phyloP scores from a whole-genome alignment of 2,329 filamentous ascomycete genomes.

The Raffaelea albimanens region DNA sequence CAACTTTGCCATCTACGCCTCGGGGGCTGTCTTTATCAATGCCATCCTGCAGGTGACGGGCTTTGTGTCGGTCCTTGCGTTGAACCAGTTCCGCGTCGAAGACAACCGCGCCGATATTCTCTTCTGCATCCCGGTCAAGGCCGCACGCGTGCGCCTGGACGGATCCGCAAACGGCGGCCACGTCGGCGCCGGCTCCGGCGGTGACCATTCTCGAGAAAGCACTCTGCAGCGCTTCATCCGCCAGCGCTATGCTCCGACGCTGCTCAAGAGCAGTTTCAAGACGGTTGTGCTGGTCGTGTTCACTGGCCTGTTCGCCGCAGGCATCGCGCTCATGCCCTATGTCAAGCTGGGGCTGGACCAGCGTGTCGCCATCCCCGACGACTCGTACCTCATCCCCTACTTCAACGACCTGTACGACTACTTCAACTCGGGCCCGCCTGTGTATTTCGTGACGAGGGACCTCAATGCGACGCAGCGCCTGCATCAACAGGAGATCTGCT shows the following conservation, averaged over 20 bases:
- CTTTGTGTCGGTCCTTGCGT: slow-evolving; percentile 83
- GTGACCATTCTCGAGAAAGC: slow-evolving; percentile 76
- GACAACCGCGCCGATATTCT: slow-evolving; percentile 83
- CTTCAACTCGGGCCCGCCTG: slow-evolving; percentile 81
- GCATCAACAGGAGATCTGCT: slow-evolving; percentile 81
- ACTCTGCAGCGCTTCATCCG: slow-evolving; percentile 79
- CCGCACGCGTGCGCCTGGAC: slow-evolving; percentile 58
- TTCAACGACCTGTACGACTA: slow-evolving; percentile 95
- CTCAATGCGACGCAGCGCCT: slow-evolving; percentile 67
- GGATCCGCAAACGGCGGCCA: slow-evolving; percentile 28
- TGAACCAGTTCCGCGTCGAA: slow-evolving; percentile 88
- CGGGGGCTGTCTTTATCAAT: slow-evolving; percentile 94
- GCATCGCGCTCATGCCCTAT: slow-evolving; percentile 72
- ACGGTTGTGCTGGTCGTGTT: slow-evolving; percentile 69
- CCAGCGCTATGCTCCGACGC: slow-evolving; percentile 72
- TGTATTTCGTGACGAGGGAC: slow-evolving; percentile 86
- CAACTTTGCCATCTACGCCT: slow-evolving; percentile 95
- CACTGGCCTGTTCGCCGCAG: slow-evolving; percentile 77
- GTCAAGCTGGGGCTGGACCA: slow-evolving; percentile 87
- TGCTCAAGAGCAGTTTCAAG: slow-evolving; percentile 76
- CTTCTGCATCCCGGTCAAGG: slow-evolving; percentile 75
- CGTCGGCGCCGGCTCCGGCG: slow-evolving; percentile 42
- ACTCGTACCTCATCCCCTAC: slow-evolving; percentile 90
- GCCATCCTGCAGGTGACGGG: slow-evolving; percentile 94
- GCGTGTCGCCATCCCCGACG: slow-evolving; percentile 84